Evolutionary conservation across 192 early-diverging fungal genomes (phyloP).

Genomic region (Lobosporangium transversale): DNA sequence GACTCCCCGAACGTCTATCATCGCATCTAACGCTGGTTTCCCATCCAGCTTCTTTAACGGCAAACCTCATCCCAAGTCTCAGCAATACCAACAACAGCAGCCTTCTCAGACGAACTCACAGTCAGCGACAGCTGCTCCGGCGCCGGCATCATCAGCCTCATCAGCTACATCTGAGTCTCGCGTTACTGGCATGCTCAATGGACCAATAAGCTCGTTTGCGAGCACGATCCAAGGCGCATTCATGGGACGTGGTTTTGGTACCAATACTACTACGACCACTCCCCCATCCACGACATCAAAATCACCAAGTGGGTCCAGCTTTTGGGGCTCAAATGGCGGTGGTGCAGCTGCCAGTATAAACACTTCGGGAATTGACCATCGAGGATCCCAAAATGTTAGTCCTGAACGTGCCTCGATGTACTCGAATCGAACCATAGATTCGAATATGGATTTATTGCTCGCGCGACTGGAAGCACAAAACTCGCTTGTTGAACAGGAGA

Average conservation of each 20-base stretch:
- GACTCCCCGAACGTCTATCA: constrained; percentile 12
- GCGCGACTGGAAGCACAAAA: constrained; percentile 74
- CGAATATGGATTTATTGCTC: constrained; percentile 70
- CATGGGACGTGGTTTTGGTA: constrained; percentile 32
- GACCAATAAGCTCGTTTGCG: constrained; percentile 43
- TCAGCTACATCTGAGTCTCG: constrained; percentile 11
- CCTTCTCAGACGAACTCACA: neutral
- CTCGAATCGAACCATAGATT: constrained; percentile 54
- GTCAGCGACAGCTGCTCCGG: constrained; percentile 1
- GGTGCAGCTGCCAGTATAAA: constrained; percentile 21
- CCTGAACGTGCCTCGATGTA: constrained; percentile 40
- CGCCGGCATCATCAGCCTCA: neutral
- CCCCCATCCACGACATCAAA: constrained; percentile 9
- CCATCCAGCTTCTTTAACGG: constrained; percentile 50
- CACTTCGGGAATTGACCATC: constrained; percentile 24
- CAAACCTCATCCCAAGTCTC: constrained; percentile 41
- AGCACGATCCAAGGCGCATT: constrained; percentile 41
- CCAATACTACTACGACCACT: neutral
- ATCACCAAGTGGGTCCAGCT: constrained; percentile 31
- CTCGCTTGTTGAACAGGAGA: constrained; percentile 64
- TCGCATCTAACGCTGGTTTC: constrained; percentile 30
- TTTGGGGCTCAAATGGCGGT: constrained; percentile 16
- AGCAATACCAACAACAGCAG: constrained; percentile 32
- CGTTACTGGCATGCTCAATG: constrained; percentile 8
- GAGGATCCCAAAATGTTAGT: constrained; percentile 25